Base-by-base conservation (phyloP, 176 grass and related monocot species). In the Lolium rigidum region DNA sequence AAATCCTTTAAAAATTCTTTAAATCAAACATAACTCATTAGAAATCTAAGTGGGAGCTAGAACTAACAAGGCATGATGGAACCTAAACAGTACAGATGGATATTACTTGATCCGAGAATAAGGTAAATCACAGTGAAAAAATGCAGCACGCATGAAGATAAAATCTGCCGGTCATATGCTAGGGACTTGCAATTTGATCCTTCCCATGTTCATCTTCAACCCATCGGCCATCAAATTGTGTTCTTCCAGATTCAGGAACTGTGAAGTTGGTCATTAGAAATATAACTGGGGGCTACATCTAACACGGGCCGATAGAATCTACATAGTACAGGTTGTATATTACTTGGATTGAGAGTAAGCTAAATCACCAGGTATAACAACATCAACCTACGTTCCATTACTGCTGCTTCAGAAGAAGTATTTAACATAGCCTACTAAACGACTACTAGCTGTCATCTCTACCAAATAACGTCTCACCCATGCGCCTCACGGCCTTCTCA, bases 401-500 rank as follows among this genome's bases (percentile, higher is more conserved):
- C 26, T 41, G 46, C 57, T 81, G 37, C 69, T 44, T 82, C 11
- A 16, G 24, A 41, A 56, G 16, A 68, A 46, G 68, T 58, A 37
- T 51, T 62, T 20, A 43, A 72, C 37, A 50, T 66, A 56, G 2
- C n/a, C 47, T 56, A 46, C 13, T 6, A 67, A 10, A 60, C 47
- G 13, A 43, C 25, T 16, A 4, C 54, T 88, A 88, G 7, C 20
- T 63, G n/a, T 4, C 41, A 63, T 84, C 54, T 51, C 76, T 79
- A 78, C 64, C 51, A 55, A 84, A 88, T 21, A 84, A 47, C 4
- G n/a, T 63, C 54, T 52, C 87, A 2, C 81, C 81, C 75, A 88
- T 88, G 44, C 46, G 46, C 74, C 14, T 88, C 87, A 84, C 74
- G 4, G 87, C 74, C 55, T 50, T 88, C 77, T 79, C 62, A 71